A percentile compares a stretch with the other conserved stretches of the same genome.
phyloP scores from a whole-genome alignment of 257 asterid genomes.

The Fraxinus anomala region DNA sequence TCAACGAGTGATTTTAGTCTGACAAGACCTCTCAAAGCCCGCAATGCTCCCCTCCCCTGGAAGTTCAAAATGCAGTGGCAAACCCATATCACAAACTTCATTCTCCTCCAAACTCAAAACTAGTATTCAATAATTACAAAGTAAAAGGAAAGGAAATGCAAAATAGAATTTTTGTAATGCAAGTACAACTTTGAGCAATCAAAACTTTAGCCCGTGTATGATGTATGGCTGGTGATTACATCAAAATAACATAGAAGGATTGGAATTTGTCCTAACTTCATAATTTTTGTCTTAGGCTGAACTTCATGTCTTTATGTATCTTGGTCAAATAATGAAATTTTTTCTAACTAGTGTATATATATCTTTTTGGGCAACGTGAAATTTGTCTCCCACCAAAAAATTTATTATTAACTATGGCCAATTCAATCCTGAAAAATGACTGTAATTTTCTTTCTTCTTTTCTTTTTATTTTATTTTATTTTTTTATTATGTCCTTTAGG shows the following conservation, averaged over 20 bases:
- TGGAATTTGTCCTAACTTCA: background rate
- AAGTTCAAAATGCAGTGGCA: constrained; percentile 19
- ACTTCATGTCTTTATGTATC: background rate
- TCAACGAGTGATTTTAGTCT: constrained; percentile 82
- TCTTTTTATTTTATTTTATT: no score
- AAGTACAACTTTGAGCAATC: background rate
- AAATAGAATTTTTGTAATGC: background rate
- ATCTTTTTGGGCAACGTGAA: background rate
- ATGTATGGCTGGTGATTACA: no score
- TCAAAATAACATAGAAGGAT: no score
- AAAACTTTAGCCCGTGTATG: background rate
- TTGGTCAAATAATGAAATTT: no score
- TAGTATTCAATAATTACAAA: no score
- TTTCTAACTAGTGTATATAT: no score
- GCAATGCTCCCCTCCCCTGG: constrained; percentile 89
- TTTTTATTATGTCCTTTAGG: no score
- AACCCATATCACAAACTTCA: background rate
- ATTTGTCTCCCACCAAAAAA: background rate
- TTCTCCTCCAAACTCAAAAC: background rate
- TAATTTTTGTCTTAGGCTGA: background rate
- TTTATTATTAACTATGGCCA: background rate
- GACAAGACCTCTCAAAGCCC: constrained; percentile 89
- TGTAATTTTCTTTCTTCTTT: no score
- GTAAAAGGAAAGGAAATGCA: background rate
- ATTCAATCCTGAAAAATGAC: background rate